phyloP scores from a whole-genome alignment of 2,329 filamentous ascomycete species.

The Paracorniculantispora psalliotae region DNA sequence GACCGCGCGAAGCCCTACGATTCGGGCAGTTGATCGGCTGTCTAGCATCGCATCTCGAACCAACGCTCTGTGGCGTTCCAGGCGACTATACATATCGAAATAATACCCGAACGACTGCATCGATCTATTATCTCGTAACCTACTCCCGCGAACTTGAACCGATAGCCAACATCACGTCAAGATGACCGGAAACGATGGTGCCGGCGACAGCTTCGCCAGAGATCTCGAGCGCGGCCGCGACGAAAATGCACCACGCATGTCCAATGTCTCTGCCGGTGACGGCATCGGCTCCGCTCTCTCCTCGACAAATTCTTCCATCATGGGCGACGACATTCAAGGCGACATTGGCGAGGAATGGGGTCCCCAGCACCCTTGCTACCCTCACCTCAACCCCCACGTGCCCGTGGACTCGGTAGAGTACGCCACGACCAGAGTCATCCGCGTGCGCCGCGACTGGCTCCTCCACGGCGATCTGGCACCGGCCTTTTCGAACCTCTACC shows the following conservation, averaged over 20 bases:
- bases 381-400: slow-evolving; percentile 89
- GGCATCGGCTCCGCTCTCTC: slow-evolving; percentile 52
- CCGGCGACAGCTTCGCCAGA: slow-evolving; percentile 36
- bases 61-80: not conserved
- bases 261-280: slow-evolving; percentile 44
- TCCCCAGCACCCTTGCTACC: slow-evolving; percentile 87
- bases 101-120: not conserved
- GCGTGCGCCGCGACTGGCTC: slow-evolving; percentile 89
- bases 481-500: slow-evolving; percentile 91
- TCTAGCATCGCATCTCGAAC: not conserved
- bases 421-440: slow-evolving; percentile 77
- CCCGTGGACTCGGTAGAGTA: slow-evolving; percentile 71
- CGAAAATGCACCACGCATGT: slow-evolving; percentile 38
- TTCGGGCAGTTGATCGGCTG: not conserved
- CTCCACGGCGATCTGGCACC: slow-evolving; percentile 83
- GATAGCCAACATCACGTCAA: not conserved
- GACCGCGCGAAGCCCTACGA: not conserved
- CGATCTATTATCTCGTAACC: not conserved
- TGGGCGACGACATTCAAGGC: slow-evolving; percentile 59
- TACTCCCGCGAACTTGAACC: not conserved
- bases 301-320: slow-evolving; percentile 55
- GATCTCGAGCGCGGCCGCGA: slow-evolving; percentile 54
- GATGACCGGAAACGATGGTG: slow-evolving; percentile 17
- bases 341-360: slow-evolving; percentile 81
- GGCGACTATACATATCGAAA: too few relatives aligned